Base-by-base conservation (phyloP, 352 stramenopile genomes). In the Thraustochytrium sp. region DNA sequence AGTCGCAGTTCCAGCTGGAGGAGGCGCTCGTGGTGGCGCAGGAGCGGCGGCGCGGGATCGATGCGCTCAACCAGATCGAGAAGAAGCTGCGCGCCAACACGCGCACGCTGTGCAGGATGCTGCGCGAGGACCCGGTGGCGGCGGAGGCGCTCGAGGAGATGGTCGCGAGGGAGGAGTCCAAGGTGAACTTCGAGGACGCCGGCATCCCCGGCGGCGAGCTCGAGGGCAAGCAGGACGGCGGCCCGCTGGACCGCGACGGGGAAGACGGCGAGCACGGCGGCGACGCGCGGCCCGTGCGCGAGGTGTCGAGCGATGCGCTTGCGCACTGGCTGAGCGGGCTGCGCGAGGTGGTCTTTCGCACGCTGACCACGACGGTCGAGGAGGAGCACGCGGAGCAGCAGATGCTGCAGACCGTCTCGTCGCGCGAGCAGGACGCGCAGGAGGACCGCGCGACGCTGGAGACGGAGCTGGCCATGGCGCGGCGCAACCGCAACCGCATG, bases 301-400 rank as follows among this genome's bases (percentile, higher is more conserved):
- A 75, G 0, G 62, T 75, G 38, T 53, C 40, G 44, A 72, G 59
- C n/a, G 59, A 72, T 16, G 44, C 18, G 2, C 38, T 80, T 2
- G 34, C 31, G 21, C 29, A 61, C 37, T 46, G 31, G 34, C 53
- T 80, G 5, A 21, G n/a, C 13, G 68, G 53, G 1, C 38, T 80
- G 44, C 68, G 68, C n/a, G 53, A 80, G 23, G 68, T 80, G 88
- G 49, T 86, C 8, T 92, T 92, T 64, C 86, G 85, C 2, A 88
- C 93, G 62, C 86, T 95, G 37, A 90, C 93, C 61, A 94, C 93
- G 80, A 94, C 91, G 5, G 87, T 95, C 9, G 92, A 95, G 74
- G 92, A 95, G 64, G 90, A 91, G 62, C 92, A 92, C 78, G 92
- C 91, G 46, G 92, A 94, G 84, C 92, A 90, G 48, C 90, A 94